Evolutionary conservation across 192 early-diverging fungal genomes (phyloP).

Genomic region (Coemansia sp.): DNA sequence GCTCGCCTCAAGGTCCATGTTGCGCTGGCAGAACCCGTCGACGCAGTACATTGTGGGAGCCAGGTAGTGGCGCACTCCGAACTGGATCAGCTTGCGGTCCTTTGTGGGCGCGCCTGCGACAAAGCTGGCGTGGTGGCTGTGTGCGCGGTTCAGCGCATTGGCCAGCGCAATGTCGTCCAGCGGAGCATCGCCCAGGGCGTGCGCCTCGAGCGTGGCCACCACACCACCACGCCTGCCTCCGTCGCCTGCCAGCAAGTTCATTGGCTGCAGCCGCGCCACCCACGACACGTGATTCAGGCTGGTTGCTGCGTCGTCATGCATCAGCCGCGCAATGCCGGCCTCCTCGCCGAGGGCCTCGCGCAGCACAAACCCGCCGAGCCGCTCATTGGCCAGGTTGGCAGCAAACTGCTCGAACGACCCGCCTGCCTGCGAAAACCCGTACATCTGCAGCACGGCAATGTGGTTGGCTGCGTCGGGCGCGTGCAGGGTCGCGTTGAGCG

Average conservation of each 20-base stretch:
- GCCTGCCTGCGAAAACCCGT: conserved; percentile 68
- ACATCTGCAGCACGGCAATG: conserved; percentile 83
- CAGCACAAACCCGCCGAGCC: conserved; percentile 71
- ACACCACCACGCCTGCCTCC: conserved; percentile 6
- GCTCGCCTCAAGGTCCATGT: conserved; percentile 68
- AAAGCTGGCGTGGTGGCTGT: conserved; percentile 22
- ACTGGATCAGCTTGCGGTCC: conserved; percentile 59
- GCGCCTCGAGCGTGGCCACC: conserved; percentile 22
- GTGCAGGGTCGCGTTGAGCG: conserved; percentile 69
- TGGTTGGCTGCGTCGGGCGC: conserved; percentile 65
- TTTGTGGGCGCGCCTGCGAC: conserved; percentile 39
- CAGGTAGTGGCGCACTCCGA: conserved; percentile 80
- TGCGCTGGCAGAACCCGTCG: conserved; percentile 66
- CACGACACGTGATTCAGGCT: conserved; percentile 25
- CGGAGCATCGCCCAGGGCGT: conserved; percentile 22
- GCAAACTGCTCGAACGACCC: conserved; percentile 59
- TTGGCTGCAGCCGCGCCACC: conserved; percentile 27
- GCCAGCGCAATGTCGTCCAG: conserved; percentile 43
- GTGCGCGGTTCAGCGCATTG: conserved; percentile 40
- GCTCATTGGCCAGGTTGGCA: conserved; percentile 87
- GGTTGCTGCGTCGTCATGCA: conserved; percentile 79
- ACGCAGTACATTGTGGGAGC: conserved; percentile 60
- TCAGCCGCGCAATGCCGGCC: conserved; percentile 61
- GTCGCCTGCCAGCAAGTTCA: conserved; percentile 8
- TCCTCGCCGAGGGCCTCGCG: conserved; percentile 70